These are phyloP conservation scores for Echinosphaeria canescens DNA, from an alignment of 2,329 filamentous ascomycete species.

Conservation along the genomic window DNA sequence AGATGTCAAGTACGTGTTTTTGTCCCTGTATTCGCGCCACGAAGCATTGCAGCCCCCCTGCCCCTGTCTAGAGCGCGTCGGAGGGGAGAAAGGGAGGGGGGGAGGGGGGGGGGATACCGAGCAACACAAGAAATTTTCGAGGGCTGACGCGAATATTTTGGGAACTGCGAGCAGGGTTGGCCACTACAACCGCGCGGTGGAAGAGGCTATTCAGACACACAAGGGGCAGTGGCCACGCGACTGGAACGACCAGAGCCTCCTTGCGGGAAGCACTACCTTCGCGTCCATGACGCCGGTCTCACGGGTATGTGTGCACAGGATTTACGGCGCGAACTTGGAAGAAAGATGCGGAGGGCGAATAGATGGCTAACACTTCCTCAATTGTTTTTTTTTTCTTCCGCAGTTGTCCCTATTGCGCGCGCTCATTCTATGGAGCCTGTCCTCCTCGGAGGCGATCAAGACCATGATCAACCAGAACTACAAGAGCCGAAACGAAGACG, in stretches of 20 bases:
- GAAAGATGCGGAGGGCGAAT: no score
- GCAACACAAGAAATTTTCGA: no score
- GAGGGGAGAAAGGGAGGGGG: no score
- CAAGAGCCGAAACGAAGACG: constrained; percentile 69
- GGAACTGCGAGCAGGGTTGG: constrained; percentile 71
- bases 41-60: no score
- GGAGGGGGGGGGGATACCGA: no score
- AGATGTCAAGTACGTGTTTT: constrained; percentile 75
- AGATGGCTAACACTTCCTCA: no score
- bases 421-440: constrained; percentile 72
- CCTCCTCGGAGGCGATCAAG: constrained; percentile 69
- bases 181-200: constrained; percentile 80
- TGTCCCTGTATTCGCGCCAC: no score
- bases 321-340: no score
- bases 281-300: constrained; percentile 61
- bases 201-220: constrained; percentile 76
- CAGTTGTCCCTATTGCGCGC: constrained; percentile 70
- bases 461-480: constrained; percentile 69
- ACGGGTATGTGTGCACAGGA: constrained; percentile 37
- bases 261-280: constrained; percentile 65
- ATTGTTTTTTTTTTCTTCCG: constrained; percentile 4
- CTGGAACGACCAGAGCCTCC: constrained; percentile 69
- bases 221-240: constrained; percentile 69
- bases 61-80: not conserved
- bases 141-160: no score